phyloP scores from a whole-genome alignment of 2,329 filamentous ascomycete genomes.

The Gaeumannomyces tritici region DNA sequence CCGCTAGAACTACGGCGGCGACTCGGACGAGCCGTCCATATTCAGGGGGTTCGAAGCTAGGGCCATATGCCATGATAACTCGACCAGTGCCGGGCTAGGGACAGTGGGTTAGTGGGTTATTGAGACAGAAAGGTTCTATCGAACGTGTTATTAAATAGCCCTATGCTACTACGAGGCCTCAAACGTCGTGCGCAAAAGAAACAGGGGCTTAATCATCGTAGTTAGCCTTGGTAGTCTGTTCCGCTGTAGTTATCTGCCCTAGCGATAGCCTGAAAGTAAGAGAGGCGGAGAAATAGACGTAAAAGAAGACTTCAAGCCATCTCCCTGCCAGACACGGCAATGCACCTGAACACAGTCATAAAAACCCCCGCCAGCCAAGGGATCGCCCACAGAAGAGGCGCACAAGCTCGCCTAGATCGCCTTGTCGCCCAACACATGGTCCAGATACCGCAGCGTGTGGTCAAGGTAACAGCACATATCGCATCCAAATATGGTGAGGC shows the following conservation, averaged over 20 bases:
- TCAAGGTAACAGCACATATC: neutral
- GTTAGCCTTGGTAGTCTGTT: too few relatives aligned
- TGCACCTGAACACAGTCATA: neutral
- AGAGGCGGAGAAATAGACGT: too few relatives aligned
- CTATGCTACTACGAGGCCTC: too few relatives aligned
- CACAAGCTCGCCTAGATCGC: neutral
- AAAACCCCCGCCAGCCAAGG: neutral
- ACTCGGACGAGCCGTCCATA: neutral
- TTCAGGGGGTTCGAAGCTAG: neutral
- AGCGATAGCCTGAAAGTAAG: too few relatives aligned
- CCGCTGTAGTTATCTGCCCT: too few relatives aligned
- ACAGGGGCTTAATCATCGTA: too few relatives aligned
- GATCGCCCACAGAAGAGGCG: neutral
- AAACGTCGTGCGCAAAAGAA: too few relatives aligned
- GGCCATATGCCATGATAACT: too few relatives aligned
- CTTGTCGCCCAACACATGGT: neutral
- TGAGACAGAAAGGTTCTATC: neutral
- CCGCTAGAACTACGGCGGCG: neutral
- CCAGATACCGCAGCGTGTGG: neutral
- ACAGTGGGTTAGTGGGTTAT: neutral
- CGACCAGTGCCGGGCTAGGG: too few relatives aligned
- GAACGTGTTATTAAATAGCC: too few relatives aligned
- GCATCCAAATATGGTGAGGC: too few relatives aligned
- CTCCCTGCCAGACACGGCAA: neutral
- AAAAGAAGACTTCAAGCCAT: too few relatives aligned